phyloP scores from a whole-genome alignment of 331 rosid species.

The Ulmus americana region DNA sequence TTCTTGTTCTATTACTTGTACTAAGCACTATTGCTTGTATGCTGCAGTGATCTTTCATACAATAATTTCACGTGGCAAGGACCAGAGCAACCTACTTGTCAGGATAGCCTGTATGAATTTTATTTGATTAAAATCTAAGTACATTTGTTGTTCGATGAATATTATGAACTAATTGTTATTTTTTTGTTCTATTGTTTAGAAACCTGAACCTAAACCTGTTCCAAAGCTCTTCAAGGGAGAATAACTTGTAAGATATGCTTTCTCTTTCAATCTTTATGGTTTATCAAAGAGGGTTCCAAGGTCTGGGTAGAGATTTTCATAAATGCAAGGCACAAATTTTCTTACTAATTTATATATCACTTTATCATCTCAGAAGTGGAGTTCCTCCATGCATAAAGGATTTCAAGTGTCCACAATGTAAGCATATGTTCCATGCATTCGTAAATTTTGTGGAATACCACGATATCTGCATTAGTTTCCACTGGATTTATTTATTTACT shows the following conservation, averaged over 20 bases:
- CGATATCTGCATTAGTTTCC: too few relatives aligned
- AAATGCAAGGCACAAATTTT: neutral
- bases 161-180: conserved; percentile 21
- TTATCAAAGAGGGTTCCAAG: neutral
- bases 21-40: conserved; percentile 4
- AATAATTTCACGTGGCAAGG: conserved; percentile 74
- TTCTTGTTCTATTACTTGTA: neutral
- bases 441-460: too few relatives aligned
- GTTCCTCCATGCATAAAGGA: conserved; percentile 51
- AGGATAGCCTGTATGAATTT: conserved; percentile 43
- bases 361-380: conserved; percentile 34
- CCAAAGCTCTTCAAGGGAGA: conserved; percentile 41
- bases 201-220: conserved; percentile 72
- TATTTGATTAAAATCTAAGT: conserved; percentile 5
- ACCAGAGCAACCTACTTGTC: conserved; percentile 51
- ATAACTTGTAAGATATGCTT: conserved; percentile 44
- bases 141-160: neutral
- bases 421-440: conserved; percentile 18
- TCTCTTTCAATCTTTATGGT: conserved; percentile 12
- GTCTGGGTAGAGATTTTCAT: neutral
- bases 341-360: conserved; percentile 23
- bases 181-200: conserved; percentile 35
- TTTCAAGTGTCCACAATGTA: conserved; percentile 63
- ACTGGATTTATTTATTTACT: too few relatives aligned
- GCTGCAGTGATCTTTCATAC: conserved; percentile 83